phyloP scores from a whole-genome alignment of 75 land plant genomes.

The Isoetes taiwanensis region DNA sequence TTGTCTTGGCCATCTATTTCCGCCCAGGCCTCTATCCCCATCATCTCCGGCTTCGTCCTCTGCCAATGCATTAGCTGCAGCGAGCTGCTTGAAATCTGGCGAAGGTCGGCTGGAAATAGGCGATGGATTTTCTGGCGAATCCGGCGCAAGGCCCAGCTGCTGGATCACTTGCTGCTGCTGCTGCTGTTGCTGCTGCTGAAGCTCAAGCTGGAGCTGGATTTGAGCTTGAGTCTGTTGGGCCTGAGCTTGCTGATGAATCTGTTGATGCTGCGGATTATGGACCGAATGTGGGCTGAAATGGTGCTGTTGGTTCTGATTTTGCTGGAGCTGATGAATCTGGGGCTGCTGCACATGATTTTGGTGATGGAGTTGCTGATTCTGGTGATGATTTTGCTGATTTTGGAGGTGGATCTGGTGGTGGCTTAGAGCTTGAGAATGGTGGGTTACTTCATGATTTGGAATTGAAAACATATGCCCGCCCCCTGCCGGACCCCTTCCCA shows the following conservation, averaged over 20 bases:
- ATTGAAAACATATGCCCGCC: constrained; percentile 9
- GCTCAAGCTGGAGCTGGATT: constrained; percentile 11
- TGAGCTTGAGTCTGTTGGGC: constrained; percentile 12
- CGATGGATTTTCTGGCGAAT: constrained; percentile 6
- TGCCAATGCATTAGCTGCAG: background rate
- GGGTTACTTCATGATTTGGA: too few species aligned
- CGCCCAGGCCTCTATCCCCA: constrained; percentile 14
- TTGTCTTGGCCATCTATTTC: constrained; percentile 64
- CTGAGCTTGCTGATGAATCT: constrained; percentile 8
- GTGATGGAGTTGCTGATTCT: background rate
- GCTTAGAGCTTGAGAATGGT: constrained; percentile 4
- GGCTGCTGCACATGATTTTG: constrained; percentile 7
- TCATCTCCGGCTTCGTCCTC: constrained; percentile 8
- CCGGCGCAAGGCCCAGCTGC: constrained; percentile 16
- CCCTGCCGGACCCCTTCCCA: constrained; percentile 18
- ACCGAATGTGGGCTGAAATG: too few species aligned
- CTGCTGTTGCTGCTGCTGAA: constrained; percentile 11
- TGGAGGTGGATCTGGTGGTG: constrained; percentile 9
- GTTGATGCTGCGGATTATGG: constrained; percentile 10
- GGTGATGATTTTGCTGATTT: background rate
- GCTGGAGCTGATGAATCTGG: background rate
- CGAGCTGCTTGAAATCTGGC: background rate
- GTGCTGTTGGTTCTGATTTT: constrained; percentile 7
- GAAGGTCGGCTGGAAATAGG: constrained; percentile 10
- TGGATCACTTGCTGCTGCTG: constrained; percentile 12